phyloP scores from a whole-genome alignment of 345 rosid species.

The Lepidium didymum region DNA sequence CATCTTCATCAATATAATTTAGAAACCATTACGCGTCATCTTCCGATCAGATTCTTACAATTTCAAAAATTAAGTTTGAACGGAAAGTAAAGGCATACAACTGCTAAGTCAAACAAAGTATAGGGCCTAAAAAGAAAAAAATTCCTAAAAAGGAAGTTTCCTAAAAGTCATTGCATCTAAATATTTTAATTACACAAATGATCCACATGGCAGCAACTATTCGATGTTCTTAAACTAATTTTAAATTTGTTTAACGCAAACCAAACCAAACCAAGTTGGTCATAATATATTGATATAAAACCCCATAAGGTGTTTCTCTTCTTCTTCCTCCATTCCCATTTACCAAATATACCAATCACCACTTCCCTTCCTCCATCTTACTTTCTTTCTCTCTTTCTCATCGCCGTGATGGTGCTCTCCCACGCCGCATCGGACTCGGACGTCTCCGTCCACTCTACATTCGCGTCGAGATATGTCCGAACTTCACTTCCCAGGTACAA shows the following conservation, averaged over 20 bases:
- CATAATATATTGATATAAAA: not conserved
- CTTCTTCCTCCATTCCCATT: not conserved
- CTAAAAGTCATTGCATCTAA: not conserved
- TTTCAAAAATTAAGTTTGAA: not conserved
- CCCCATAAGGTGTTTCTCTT: not conserved
- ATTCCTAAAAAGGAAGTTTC: conserved; percentile 9
- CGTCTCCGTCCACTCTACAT: conserved; percentile 66
- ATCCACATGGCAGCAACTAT: not conserved
- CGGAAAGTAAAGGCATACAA: not conserved
- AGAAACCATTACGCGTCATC: not conserved
- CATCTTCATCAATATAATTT: not conserved
- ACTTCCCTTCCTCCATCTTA: not conserved
- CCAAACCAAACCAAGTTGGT: too few species aligned
- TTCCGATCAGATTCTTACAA: not conserved
- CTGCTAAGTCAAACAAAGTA: not conserved
- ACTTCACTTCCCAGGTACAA: conserved; percentile 55
- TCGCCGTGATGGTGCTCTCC: conserved; percentile 51
- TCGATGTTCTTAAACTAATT: too few species aligned
- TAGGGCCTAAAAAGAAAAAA: not conserved
- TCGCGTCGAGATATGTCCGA: conserved; percentile 79
- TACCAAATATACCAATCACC: not conserved
- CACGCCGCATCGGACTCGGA: conserved; percentile 46
- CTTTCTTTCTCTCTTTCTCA: not conserved
- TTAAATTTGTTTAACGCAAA: too few species aligned
- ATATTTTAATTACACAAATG: not conserved